A percentile compares a stretch with the other conserved stretches of the same genome.
Evolutionary conservation across 371 early-diverging fungal species (phyloP).

Genomic region (Lichtheimia corymbifera): DNA sequence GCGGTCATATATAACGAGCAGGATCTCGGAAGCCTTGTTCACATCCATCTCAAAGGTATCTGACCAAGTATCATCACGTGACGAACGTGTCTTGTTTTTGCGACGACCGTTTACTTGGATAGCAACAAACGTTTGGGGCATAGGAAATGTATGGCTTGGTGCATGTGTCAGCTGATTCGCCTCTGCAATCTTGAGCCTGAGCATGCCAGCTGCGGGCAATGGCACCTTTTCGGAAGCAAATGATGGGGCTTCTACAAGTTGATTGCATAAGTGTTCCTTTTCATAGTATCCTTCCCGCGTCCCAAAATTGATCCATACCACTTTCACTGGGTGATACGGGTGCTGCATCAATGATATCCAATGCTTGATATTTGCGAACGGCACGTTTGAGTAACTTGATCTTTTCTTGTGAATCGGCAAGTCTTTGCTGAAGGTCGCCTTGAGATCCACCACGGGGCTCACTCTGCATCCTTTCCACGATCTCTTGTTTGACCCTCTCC

Average conservation of each 20-base stretch:
- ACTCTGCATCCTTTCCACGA: conserved; percentile 68
- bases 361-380: conserved; percentile 78
- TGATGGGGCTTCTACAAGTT: background rate
- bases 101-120: conserved; percentile 47
- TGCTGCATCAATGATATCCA: conserved; percentile 62
- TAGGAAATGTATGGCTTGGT: conserved; percentile 56
- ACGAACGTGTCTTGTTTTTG: conserved; percentile 55
- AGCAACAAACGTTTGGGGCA: conserved; percentile 67
- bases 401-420: conserved; percentile 77
- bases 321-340: too few relatives aligned
- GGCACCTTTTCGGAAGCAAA: conserved; percentile 5
- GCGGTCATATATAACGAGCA: conserved; percentile 78
- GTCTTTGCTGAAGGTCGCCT: conserved; percentile 60
- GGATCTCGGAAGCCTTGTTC: conserved; percentile 88
- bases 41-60: conserved; percentile 83
- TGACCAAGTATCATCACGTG: conserved; percentile 67
- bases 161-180: conserved; percentile 71
- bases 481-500: conserved; percentile 73
- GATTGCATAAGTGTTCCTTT: too few relatives aligned
- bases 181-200: conserved; percentile 64
- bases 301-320: too few relatives aligned
- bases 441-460: background rate
- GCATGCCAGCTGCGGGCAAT: conserved; percentile 67
- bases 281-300: too few relatives aligned
- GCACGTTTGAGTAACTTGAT: conserved; percentile 76